These are phyloP conservation scores for Taphrina communis DNA, from an alignment of 1,139 yeast genomes.

Conservation along the genomic window DNA sequence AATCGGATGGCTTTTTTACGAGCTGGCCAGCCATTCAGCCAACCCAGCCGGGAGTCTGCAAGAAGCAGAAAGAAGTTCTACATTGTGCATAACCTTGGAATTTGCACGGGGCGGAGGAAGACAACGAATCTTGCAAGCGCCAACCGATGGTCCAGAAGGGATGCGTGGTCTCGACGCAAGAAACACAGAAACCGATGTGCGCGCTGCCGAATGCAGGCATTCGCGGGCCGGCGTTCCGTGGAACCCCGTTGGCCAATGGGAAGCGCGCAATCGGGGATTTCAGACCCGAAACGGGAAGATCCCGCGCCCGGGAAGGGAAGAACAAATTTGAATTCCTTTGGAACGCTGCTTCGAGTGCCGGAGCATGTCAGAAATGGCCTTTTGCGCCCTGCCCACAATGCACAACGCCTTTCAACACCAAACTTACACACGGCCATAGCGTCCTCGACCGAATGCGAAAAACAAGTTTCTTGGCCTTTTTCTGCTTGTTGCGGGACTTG, in stretches of 20 bases:
- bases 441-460: conserved; percentile 7
- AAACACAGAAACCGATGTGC: neutral
- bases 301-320: conserved; percentile 7
- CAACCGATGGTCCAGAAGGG: neutral
- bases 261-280: conserved; percentile 3
- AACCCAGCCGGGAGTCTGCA: too few species aligned
- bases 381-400: neutral
- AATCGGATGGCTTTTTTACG: neutral
- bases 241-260: neutral
- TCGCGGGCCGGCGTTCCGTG: neutral
- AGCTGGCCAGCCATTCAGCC: too few species aligned
- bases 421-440: conserved; percentile 1
- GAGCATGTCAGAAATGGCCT: conserved; percentile 10
- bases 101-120: too few species aligned
- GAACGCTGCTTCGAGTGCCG: neutral
- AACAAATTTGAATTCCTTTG: too few species aligned
- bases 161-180: neutral
- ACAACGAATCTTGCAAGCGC: too few species aligned
- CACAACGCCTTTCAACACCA: neutral
- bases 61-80: too few species aligned
- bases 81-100: too few species aligned
- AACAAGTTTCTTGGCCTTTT: neutral
- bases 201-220: neutral
- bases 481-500: neutral
- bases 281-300: neutral